A percentile compares a stretch with the other conserved stretches of the same genome.
phyloP scores from a whole-genome alignment of 441 rosid genomes.

The Hura crepitans region DNA sequence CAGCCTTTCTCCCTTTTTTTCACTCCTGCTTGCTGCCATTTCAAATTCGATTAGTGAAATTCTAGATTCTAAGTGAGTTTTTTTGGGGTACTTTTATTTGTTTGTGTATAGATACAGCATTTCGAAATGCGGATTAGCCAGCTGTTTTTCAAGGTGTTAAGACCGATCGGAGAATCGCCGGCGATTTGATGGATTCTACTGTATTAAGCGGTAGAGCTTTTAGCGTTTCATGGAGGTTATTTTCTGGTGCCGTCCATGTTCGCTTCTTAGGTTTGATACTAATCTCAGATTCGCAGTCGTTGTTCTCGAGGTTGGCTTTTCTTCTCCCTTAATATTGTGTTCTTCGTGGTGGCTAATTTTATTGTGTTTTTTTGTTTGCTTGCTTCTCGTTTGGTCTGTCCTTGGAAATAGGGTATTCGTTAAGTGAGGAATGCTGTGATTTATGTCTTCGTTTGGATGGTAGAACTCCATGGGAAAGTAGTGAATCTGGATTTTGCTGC shows the following conservation, averaged over 20 bases:
- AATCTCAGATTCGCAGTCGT: constrained; percentile 52
- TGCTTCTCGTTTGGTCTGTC: too few species aligned
- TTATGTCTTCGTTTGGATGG: too few species aligned
- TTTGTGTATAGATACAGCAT: background rate
- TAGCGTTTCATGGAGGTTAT: constrained; percentile 66
- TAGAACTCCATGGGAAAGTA: too few species aligned
- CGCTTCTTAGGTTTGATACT: constrained; percentile 27
- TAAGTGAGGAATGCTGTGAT: too few species aligned
- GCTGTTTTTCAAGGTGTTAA: constrained; percentile 30
- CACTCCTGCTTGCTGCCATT: too few species aligned
- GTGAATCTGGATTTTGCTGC: too few species aligned
- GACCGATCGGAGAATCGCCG: constrained; percentile 41
- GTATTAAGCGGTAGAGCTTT: constrained; percentile 25
- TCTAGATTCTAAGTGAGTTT: background rate
- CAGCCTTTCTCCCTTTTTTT: background rate
- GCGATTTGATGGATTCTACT: constrained; percentile 67
- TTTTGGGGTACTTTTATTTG: background rate
- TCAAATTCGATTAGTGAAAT: background rate
- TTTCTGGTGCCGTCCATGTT: constrained; percentile 35
- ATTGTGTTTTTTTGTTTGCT: constrained; percentile 16
- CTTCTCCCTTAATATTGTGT: background rate
- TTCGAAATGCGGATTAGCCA: constrained; percentile 44
- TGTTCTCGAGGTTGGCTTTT: constrained; percentile 50
- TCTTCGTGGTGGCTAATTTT: background rate
- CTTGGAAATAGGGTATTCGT: too few species aligned